Base-by-base conservation (phyloP, 2,329 filamentous ascomycete genomes). In the Aspergillus fischeri region DNA sequence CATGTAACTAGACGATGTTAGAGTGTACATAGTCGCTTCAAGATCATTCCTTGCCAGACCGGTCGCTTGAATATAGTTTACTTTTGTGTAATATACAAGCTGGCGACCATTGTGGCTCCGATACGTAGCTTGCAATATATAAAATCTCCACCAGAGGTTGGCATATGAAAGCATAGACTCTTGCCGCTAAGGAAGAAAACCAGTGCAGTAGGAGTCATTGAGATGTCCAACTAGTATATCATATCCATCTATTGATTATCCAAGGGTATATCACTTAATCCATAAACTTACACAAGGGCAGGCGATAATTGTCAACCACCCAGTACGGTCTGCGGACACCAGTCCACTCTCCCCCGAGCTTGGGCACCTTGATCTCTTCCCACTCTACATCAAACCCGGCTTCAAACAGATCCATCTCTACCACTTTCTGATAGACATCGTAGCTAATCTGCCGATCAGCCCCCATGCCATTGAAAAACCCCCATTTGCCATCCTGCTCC, bases 371-470 rank as follows among this genome's bases (percentile, higher is more conserved):
- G 35, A 94, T 83, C 55, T 88, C 88, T 53, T 87, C 83, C 92
- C 92, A 97, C 53, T 92, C 89, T 1, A 93, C 86, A 67, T 97
- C 93, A 65, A 97, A 84, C 0, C 92, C 92, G 9, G 91, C 91
- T 65, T 97, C 92, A 60, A 88, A 85, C 24, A 95, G 80, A 75
- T 97, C 92, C 81, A 96, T 87, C 75, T 97, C 93, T 1, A 91
- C 88, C 2, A 97, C 91, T 72, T 90, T 91, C 53, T 88, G 90
- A 76, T 97, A 97, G 25, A 99, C 92, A 76, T 97, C 94, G 75
- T 97, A 97, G 75, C 91, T 96, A 60, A 97, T 87, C 73, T 88
- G 87, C 49, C 94, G 82, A 75, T 99, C 94, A 2, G 94, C 94
- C 0, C 94, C 94, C 57, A 97, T 85, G 0, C 94, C 85, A 63